A percentile compares a stretch with the other conserved stretches of the same genome.
phyloP scores from a whole-genome alignment of 805 yeast species.

The Wickerhamomyces bovis region DNA sequence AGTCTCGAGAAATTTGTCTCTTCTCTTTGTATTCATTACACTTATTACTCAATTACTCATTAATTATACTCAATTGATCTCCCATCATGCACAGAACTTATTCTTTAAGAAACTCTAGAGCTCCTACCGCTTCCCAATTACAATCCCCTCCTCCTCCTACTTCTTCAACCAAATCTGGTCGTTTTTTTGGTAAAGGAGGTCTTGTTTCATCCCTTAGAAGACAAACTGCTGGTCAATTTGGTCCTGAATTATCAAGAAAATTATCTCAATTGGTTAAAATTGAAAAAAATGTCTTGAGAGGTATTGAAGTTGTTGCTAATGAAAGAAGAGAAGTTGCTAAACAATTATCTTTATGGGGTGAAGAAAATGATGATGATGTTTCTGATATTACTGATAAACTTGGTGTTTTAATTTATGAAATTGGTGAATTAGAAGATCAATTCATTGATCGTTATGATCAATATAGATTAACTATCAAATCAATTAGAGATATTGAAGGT shows the following conservation, averaged over 20 bases:
- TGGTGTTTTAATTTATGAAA: conserved; percentile 76
- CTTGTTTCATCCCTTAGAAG: conserved; percentile 54
- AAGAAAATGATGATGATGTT: conserved; percentile 79
- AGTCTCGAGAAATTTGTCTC: too few species aligned
- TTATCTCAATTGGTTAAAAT: conserved; percentile 69
- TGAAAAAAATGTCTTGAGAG: conserved; percentile 77
- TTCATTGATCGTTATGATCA: conserved; percentile 83
- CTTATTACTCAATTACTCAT: neutral
- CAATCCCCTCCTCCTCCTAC: conserved; percentile 95
- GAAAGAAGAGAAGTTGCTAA: conserved; percentile 80
- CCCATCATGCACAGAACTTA: conserved; percentile 90
- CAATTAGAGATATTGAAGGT: conserved; percentile 78
- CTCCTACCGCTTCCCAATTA: conserved; percentile 95
- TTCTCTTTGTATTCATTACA: too few species aligned
- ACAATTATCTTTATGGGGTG: conserved; percentile 83
- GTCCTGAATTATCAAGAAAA: conserved; percentile 75
- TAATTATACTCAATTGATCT: too few species aligned
- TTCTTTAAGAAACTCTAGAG: conserved; percentile 90
- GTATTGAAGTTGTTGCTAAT: conserved; percentile 68
- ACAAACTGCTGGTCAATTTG: conserved; percentile 70
- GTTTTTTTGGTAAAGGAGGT: conserved; percentile 83
- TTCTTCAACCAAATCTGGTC: conserved; percentile 74
- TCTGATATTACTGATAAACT: conserved; percentile 82
- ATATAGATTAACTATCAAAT: conserved; percentile 75
- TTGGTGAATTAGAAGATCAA: conserved; percentile 83